Evolutionary conservation across 2,329 filamentous ascomycete species (phyloP), one percentile per base, ranked within the genome.

Genomic region (Paracoccidioides lutzii): DNA sequence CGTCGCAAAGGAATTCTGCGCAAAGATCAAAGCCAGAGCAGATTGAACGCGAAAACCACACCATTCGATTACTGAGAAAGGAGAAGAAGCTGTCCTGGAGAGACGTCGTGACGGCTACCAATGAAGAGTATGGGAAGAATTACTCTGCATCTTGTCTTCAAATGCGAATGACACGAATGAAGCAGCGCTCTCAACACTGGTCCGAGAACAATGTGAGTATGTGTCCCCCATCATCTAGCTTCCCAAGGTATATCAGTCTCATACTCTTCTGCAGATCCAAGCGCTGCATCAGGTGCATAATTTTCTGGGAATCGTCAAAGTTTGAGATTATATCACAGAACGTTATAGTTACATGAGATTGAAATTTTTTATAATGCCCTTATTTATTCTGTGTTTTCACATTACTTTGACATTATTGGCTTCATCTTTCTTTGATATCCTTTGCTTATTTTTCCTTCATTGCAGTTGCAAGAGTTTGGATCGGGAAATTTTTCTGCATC

Each of bases 191-290:
- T 54, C 64, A 69, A 53, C 65, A 64, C 43, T 73, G 71, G 71
- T 69, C 71, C 55, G 68, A 72, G 57, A 63, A 68, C 55, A 70
- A 74, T 72, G 69, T 73, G 69, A 72, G 71, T 73, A 72, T 63
- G 71, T 72, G 64, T 60, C 51, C 59, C 62, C 15, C 50, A 32
- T 52, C 14, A 22, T 4, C 22, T 22, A n/a, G 37, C 12, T 33
- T 41, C 43, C 8, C 33, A 38, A 37, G 45, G 15, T 54, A 5
- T 58, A 42, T 51, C 57, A 35, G 37, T 54, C 49, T 41, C 30
- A 52, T 42, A 42, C n/a, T 38, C 7, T 28, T 55, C n/a, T n/a
- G 38, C 41, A 73, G 71, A 61, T 70, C 55, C 65, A 61, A 58
- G 61, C 69, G 35, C 67, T 73, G 59, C 65, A 67, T 55, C 64